These are phyloP conservation scores for Cladosporium colombiae DNA, from an alignment of 2,329 filamentous ascomycete species.

Conservation along the genomic window DNA sequence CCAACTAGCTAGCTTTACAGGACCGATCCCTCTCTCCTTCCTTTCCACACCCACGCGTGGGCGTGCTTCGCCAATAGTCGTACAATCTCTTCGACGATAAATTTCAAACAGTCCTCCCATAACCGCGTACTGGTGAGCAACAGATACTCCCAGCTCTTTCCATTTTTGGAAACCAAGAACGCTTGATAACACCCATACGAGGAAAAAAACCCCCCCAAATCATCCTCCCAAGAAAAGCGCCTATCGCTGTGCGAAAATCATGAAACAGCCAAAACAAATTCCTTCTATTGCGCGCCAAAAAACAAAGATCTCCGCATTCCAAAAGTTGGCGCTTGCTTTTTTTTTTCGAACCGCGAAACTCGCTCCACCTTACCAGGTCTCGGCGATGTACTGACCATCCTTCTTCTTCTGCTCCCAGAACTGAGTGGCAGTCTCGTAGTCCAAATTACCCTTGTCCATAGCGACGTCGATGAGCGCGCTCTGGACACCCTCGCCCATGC, in stretches of 20 bases:
- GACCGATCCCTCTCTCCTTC: not conserved
- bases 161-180: not conserved
- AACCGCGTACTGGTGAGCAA: not conserved
- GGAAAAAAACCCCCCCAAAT: not conserved
- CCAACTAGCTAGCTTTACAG: not conserved
- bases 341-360: no score
- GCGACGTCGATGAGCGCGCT: conserved; percentile 83
- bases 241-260: not conserved
- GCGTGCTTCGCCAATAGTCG: not conserved
- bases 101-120: not conserved
- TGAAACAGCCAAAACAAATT: not conserved
- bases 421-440: conserved; percentile 74
- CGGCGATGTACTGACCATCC: conserved; percentile 92
- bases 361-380: conserved; percentile 35
- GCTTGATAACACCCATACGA: not conserved
- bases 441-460: conserved; percentile 87
- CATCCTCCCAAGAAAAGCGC: not conserved
- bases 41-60: not conserved
- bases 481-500: conserved; percentile 97
- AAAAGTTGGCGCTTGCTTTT: not conserved
- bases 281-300: not conserved
- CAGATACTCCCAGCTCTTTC: not conserved
- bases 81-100: not conserved
- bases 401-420: conserved; percentile 94
- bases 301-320: not conserved